These are phyloP conservation scores for Thinopyrum obtusiflorum DNA, from an alignment of 202 grass and related monocot species.

Conservation along the genomic window DNA sequence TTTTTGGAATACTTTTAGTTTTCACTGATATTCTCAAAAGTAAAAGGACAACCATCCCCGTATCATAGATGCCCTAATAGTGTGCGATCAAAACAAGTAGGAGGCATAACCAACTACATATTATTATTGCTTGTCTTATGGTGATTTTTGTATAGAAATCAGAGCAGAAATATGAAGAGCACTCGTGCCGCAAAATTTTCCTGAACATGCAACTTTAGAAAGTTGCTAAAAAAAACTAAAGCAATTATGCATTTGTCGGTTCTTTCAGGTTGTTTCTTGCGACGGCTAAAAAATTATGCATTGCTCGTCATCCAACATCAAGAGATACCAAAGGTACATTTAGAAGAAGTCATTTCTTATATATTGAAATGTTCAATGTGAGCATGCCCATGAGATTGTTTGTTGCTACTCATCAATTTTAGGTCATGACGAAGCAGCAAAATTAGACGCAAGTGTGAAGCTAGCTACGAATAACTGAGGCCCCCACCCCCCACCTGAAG, in stretches of 20 bases:
- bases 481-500: not conserved
- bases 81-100: not conserved
- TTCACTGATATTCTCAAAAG: not conserved
- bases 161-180: not conserved
- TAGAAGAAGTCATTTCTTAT: not conserved
- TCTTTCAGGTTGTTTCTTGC: conserved; percentile 55
- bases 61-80: not conserved
- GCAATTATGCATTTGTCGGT: not conserved
- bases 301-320: conserved; percentile 38
- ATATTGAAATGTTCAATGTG: not conserved
- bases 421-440: not conserved
- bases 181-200: not conserved
- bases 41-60: not conserved
- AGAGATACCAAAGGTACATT: conserved; percentile 45
- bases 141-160: not conserved
- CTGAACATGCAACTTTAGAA: not conserved
- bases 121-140: not conserved
- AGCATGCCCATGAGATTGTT: not conserved
- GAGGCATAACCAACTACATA: too few species aligned
- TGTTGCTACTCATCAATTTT: not conserved
- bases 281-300: conserved; percentile 62
- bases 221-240: not conserved
- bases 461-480: conserved; percentile 25
- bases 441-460: conserved; percentile 10
- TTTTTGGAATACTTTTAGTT: not conserved